Evolutionary conservation across 2,329 filamentous ascomycete genomes (phyloP).

Genomic region (Neurospora sp.): DNA sequence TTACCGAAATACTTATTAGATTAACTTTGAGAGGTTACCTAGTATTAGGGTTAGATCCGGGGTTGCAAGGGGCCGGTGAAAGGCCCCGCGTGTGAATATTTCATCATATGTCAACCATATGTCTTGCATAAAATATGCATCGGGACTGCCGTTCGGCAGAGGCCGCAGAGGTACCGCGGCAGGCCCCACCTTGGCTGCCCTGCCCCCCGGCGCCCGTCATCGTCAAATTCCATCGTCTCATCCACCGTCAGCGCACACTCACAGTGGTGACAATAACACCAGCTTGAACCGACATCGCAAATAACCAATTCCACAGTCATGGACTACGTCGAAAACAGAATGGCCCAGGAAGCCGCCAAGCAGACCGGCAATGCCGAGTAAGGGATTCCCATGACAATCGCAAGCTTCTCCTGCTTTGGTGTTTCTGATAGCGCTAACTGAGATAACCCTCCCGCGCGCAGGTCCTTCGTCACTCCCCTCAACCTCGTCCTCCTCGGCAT

Average conservation of each 20-base stretch:
- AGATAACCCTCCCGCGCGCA: constrained; percentile 18
- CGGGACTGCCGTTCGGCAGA: too few relatives aligned
- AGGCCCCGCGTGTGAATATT: too few relatives aligned
- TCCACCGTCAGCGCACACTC: neutral
- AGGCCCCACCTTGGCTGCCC: too few relatives aligned
- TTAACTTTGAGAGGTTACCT: too few relatives aligned
- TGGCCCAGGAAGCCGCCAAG: constrained; percentile 42
- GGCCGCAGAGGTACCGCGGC: too few relatives aligned
- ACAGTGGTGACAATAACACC: neutral
- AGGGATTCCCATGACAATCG: constrained; percentile 7
- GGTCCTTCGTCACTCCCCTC: constrained; percentile 47
- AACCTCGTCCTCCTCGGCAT: constrained; percentile 50
- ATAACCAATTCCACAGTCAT: constrained; percentile 22
- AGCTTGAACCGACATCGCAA: neutral
- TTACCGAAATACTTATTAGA: too few relatives aligned
- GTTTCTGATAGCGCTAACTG: neutral
- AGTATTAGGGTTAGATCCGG: too few relatives aligned
- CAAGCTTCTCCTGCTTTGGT: neutral
- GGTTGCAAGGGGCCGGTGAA: too few relatives aligned
- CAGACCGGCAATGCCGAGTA: constrained; percentile 24
- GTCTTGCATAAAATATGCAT: too few relatives aligned
- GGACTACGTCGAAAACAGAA: constrained; percentile 48
- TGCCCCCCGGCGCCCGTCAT: too few relatives aligned
- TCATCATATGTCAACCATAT: too few relatives aligned
- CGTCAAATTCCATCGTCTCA: neutral